These are phyloP conservation scores for Ustilago crameri DNA, from an alignment of 1,284 basidiomycete genomes.

Conservation along the genomic window DNA sequence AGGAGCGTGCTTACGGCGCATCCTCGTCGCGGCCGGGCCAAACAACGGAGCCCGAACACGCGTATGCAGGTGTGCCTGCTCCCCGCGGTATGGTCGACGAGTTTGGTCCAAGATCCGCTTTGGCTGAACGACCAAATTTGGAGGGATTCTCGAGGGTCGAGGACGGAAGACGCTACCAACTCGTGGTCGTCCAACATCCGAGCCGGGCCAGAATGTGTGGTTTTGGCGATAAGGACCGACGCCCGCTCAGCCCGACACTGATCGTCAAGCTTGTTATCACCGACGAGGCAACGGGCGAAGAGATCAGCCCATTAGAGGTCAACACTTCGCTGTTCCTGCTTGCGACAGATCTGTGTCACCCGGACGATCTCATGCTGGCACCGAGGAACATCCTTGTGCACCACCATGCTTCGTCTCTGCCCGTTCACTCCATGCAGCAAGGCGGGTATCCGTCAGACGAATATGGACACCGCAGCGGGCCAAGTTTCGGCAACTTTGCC, in stretches of 20 bases:
- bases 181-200: conserved; percentile 60
- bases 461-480: conserved; percentile 14
- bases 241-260: conserved; percentile 60
- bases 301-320: conserved; percentile 55
- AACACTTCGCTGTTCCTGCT: conserved; percentile 62
- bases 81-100: conserved; percentile 14
- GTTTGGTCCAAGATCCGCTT: conserved; percentile 23
- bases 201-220: conserved; percentile 61
- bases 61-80: conserved; percentile 13
- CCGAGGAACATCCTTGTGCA: conserved; percentile 58
- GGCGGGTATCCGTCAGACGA: conserved; percentile 17
- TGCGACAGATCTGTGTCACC: conserved; percentile 60
- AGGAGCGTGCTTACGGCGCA: conserved; percentile 21
- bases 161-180: conserved; percentile 47
- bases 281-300: conserved; percentile 51
- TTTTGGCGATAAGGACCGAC: conserved; percentile 63
- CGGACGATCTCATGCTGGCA: conserved; percentile 53
- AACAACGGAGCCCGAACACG: conserved; percentile 14
- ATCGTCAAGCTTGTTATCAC: conserved; percentile 60
- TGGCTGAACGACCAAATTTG: conserved; percentile 23
- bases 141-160: conserved; percentile 41
- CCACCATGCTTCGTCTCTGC: conserved; percentile 48
- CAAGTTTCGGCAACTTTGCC: conserved; percentile 23
- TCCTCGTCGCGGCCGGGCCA: conserved; percentile 9
- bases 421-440: conserved; percentile 28